Evolutionary conservation across 2,329 filamentous ascomycete genomes (phyloP).

Genomic region (Plenodomus lindquistii): DNA sequence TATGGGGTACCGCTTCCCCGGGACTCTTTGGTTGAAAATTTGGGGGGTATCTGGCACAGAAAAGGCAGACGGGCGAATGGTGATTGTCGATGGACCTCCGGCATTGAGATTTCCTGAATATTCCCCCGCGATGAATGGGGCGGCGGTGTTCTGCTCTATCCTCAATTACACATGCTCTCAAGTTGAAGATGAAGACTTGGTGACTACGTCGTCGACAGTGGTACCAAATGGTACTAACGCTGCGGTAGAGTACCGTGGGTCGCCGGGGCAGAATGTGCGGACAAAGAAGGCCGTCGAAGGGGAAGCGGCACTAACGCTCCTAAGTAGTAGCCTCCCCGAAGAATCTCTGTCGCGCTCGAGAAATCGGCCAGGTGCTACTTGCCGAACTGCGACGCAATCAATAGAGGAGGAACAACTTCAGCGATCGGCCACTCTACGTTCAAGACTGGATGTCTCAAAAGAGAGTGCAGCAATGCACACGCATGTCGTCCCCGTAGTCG

Average conservation of each 20-base stretch:
- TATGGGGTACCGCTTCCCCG: background rate
- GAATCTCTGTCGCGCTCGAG: background rate
- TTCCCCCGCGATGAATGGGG: background rate
- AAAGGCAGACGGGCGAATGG: background rate
- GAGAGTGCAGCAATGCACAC: constrained; percentile 9
- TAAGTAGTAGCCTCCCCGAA: background rate
- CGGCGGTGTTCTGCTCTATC: background rate
- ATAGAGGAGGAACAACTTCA: background rate
- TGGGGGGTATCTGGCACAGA: background rate
- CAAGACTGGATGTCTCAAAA: background rate
- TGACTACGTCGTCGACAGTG: background rate
- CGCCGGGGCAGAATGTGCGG: background rate
- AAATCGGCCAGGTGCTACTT: background rate
- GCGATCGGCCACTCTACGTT: background rate
- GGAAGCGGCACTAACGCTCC: background rate
- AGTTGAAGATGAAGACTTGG: background rate
- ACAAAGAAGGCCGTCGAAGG: background rate
- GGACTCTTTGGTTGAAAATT: background rate
- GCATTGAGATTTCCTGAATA: background rate
- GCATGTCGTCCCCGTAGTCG: constrained; percentile 19
- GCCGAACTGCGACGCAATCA: background rate
- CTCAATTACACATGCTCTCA: background rate
- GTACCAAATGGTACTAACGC: background rate
- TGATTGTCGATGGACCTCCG: background rate
- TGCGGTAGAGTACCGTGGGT: background rate